Percentiles rank a stretch among this genome's conserved stretches.
phyloP scores from a whole-genome alignment of 345 rosid genomes.

The Raphanus raphanistrum region DNA sequence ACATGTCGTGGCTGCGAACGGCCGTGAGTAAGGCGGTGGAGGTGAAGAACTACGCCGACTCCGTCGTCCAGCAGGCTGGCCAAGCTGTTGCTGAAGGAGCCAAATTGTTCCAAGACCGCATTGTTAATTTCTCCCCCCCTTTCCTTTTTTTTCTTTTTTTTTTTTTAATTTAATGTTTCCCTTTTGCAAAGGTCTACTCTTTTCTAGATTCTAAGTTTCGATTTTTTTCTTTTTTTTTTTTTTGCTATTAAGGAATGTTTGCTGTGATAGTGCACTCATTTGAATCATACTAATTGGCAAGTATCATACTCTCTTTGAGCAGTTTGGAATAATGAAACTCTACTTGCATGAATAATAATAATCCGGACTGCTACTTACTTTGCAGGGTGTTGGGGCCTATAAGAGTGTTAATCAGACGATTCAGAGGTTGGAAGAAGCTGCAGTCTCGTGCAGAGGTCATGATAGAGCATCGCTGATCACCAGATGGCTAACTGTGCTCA shows the following conservation, averaged over 20 bases:
- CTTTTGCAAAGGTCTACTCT: background rate
- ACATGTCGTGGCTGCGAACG: conserved; percentile 73
- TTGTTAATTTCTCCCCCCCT: conserved; percentile 53
- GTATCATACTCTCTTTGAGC: too few species aligned
- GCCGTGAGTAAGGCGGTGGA: conserved; percentile 96
- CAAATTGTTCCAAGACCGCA: conserved; percentile 85
- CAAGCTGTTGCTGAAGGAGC: conserved; percentile 98
- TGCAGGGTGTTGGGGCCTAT: conserved; percentile 61
- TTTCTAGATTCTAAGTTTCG: background rate
- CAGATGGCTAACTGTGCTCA: conserved; percentile 82
- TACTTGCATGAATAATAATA: too few species aligned
- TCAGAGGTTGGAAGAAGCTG: conserved; percentile 86
- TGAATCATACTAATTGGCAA: background rate
- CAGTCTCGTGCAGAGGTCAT: conserved; percentile 68
- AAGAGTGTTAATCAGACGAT: conserved; percentile 72
- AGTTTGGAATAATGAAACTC: too few species aligned
- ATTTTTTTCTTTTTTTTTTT: background rate
- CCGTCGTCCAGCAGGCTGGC: conserved; percentile 96
- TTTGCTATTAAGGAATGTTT: background rate
- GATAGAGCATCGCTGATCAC: conserved; percentile 71
- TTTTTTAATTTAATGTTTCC: background rate
- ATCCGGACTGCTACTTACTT: background rate
- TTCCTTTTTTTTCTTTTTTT: background rate
- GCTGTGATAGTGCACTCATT: background rate
- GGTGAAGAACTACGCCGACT: conserved; percentile 82